Conservation (phyloP, 2,329 filamentous ascomycete species). For the Alternaria longipes region DNA sequence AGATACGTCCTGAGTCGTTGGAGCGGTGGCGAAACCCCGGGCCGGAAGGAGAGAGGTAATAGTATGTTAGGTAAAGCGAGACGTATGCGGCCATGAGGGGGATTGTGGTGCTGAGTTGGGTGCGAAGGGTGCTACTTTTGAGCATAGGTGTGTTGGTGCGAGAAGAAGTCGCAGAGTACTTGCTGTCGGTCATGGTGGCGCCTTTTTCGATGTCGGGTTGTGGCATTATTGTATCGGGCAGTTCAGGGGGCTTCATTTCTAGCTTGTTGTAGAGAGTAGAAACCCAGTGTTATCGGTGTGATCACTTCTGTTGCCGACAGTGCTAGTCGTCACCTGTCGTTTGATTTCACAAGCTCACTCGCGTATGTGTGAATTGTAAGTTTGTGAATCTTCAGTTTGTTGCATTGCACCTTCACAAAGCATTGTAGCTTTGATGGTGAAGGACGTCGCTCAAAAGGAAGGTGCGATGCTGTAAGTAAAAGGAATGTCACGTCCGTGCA, state of each 20-base stretch:
- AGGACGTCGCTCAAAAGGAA: neutral
- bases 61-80: neutral
- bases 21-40: neutral
- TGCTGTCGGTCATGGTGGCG: neutral
- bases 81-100: neutral
- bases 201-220: neutral
- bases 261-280: neutral
- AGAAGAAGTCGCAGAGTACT: neutral
- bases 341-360: neutral
- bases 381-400: neutral
- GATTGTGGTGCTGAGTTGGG: neutral
- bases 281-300: neutral
- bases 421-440: neutral
- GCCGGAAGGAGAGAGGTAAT: neutral
- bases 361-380: neutral
- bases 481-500: neutral
- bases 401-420: neutral
- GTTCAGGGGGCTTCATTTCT: neutral
- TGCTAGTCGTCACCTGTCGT: no score
- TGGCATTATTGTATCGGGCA: neutral
- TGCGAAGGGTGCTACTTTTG: neutral
- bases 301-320: no score
- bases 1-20: neutral
- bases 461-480: neutral
- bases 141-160: neutral